Percentiles rank a stretch among this genome's conserved stretches.
These are phyloP conservation scores for Neospermospora avenae DNA, from an alignment of 2,329 filamentous ascomycete genomes.

Conservation along the genomic window DNA sequence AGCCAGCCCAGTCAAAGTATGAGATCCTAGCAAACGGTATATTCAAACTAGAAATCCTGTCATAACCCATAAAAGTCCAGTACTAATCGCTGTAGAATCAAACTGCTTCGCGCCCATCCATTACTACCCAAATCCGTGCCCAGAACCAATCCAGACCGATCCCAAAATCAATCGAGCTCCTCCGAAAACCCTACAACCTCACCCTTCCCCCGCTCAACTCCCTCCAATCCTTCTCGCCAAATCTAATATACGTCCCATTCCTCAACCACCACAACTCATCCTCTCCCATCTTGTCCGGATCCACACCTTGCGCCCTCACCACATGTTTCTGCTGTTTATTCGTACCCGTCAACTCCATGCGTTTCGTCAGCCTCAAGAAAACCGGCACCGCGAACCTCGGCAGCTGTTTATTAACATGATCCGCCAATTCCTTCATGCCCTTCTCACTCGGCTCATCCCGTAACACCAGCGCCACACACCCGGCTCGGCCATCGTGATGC, in stretches of 20 bases:
- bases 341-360: conserved; percentile 71
- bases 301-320: conserved; percentile 70
- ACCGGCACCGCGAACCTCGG: conserved; percentile 75
- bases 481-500: conserved; percentile 78
- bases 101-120: too few species aligned
- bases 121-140: background rate
- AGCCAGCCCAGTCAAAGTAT: too few species aligned
- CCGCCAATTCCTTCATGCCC: conserved; percentile 56
- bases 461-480: conserved; percentile 70
- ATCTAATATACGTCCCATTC: conserved; percentile 63
- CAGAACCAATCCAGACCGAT: background rate
- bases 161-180: background rate
- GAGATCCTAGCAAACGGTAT: too few species aligned
- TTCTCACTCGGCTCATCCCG: conserved; percentile 45
- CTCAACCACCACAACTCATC: conserved; percentile 57
- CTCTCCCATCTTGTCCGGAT: conserved; percentile 51
- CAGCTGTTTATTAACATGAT: conserved; percentile 54
- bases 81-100: too few species aligned
- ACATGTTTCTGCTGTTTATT: conserved; percentile 84
- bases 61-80: too few species aligned
- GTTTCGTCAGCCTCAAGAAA: conserved; percentile 66
- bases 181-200: conserved; percentile 38
- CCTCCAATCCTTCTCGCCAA: conserved; percentile 66
- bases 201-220: conserved; percentile 63
- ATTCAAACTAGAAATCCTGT: too few species aligned